Conservation (phyloP, 2,329 filamentous ascomycete species). For the Hypomyces perniciosus region DNA sequence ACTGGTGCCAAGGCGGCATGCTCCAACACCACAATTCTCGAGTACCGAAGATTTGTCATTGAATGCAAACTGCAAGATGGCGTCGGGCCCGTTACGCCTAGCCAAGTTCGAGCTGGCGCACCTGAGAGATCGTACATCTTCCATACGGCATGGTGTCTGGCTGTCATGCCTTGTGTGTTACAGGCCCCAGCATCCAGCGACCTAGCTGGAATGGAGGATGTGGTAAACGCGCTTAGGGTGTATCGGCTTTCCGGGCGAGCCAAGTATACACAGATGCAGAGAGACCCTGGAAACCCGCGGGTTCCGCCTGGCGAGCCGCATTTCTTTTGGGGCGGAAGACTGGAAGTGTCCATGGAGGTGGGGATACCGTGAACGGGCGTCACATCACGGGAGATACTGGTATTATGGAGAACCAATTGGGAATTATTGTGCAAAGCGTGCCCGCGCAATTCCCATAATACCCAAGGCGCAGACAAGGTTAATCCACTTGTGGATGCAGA, state of each 20-base stretch:
- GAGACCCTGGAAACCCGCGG: constrained; percentile 6
- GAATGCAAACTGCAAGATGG: constrained; percentile 29
- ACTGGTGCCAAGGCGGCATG: constrained; percentile 33
- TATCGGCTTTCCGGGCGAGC: constrained; percentile 31
- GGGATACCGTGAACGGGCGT: too few species aligned
- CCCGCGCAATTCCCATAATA: too few species aligned
- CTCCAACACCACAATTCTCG: constrained; percentile 34
- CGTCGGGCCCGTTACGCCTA: constrained; percentile 42
- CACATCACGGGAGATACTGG: not conserved
- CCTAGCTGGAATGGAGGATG: constrained; percentile 37
- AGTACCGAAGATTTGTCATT: constrained; percentile 42
- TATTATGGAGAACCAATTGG: too few species aligned
- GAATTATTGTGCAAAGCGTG: too few species aligned
- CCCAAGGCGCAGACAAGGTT: too few species aligned
- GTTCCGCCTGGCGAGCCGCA: constrained; percentile 22
- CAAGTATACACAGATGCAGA: constrained; percentile 20
- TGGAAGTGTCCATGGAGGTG: constrained; percentile 26
- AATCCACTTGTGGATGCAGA: too few species aligned
- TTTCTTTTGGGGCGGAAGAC: constrained; percentile 34
- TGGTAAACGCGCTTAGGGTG: constrained; percentile 35
- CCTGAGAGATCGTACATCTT: constrained; percentile 42
- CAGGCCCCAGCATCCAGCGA: constrained; percentile 23
- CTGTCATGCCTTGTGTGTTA: constrained; percentile 33
- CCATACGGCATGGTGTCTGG: constrained; percentile 46
- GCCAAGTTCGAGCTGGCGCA: constrained; percentile 45